Evolutionary conservation across 2,329 filamentous ascomycete species (phyloP).

Genomic region (Sphaerulina populicola): DNA sequence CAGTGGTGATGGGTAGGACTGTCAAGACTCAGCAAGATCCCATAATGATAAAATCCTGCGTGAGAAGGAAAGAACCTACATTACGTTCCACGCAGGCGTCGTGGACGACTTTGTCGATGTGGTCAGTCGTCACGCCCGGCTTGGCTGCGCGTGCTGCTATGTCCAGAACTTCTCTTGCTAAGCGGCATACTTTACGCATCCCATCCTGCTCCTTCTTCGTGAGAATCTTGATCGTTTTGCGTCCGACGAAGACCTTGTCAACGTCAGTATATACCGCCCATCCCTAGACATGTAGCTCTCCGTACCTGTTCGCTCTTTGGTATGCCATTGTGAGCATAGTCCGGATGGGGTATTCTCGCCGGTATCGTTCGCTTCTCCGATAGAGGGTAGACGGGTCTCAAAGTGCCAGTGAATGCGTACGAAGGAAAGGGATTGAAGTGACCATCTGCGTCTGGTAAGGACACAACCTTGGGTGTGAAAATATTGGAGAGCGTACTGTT

Average conservation of each 20-base stretch:
- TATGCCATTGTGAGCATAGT: conserved; percentile 80
- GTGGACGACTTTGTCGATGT: conserved; percentile 90
- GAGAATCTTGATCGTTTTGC: conserved; percentile 75
- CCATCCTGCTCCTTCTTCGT: conserved; percentile 71
- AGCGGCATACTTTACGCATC: conserved; percentile 84
- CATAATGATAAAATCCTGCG: background rate
- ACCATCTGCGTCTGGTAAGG: conserved; percentile 80
- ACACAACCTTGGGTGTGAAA: conserved; percentile 70
- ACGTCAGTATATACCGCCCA: conserved; percentile 3
- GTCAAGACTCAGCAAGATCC: conserved; percentile 11
- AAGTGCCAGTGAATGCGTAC: conserved; percentile 69
- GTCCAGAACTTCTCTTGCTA: conserved; percentile 86
- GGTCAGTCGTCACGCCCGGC: conserved; percentile 92
- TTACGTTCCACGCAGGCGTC: conserved; percentile 88
- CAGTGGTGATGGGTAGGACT: conserved; percentile 90
- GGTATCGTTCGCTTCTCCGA: conserved; percentile 66
- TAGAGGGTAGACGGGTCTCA: conserved; percentile 67
- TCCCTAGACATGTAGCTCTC: background rate
- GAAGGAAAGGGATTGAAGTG: conserved; percentile 86
- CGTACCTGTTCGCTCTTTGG: conserved; percentile 61
- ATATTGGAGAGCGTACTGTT: conserved; percentile 61
- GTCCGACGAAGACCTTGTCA: conserved; percentile 44
- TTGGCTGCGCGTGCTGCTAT: conserved; percentile 73
- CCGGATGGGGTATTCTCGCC: conserved; percentile 70
- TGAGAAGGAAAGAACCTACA: conserved; percentile 46